Conservation (phyloP, 805 yeast species). For the Cyberlindnera japonica region DNA sequence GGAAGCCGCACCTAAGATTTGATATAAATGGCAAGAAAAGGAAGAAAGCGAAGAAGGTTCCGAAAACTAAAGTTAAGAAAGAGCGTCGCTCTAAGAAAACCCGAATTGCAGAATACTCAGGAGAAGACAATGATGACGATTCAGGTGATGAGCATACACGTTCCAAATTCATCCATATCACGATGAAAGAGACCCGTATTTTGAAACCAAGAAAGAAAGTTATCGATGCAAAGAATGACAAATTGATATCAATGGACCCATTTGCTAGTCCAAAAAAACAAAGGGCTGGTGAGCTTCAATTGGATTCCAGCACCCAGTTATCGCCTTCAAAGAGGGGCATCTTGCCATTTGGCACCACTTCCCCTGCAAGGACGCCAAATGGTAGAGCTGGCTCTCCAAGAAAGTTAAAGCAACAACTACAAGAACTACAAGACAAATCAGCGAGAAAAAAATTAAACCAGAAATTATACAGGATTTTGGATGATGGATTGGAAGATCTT, state of each 20-base stretch:
- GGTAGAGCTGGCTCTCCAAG: slow-evolving; percentile 46
- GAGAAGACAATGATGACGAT: neutral
- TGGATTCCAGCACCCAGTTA: slow-evolving; percentile 9
- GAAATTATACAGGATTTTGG: slow-evolving; percentile 23
- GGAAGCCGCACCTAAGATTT: neutral
- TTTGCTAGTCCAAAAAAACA: slow-evolving; percentile 30
- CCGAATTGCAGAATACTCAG: neutral
- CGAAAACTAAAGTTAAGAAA: too few species aligned
- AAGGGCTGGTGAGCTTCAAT: slow-evolving; percentile 25
- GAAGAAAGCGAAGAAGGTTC: too few species aligned
- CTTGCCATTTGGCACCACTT: slow-evolving; percentile 4
- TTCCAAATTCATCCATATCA: slow-evolving; percentile 4
- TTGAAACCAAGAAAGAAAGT: slow-evolving; percentile 7
- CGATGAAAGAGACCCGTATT: slow-evolving; percentile 4
- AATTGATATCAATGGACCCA: slow-evolving; percentile 17
- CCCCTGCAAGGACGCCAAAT: slow-evolving; percentile 34
- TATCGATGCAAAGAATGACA: slow-evolving; percentile 6
- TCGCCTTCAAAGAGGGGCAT: slow-evolving; percentile 36
- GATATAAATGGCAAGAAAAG: too few species aligned
- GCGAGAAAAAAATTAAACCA: slow-evolving; percentile 48
- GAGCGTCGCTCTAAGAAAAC: too few species aligned
- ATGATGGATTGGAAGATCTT: slow-evolving; percentile 28
- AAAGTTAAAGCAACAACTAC: slow-evolving; percentile 33
- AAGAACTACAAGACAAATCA: slow-evolving; percentile 34
- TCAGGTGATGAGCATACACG: slow-evolving; percentile 4